Conservation (phyloP, 352 stramenopile genomes). For the Phytophthora pistaciae region DNA sequence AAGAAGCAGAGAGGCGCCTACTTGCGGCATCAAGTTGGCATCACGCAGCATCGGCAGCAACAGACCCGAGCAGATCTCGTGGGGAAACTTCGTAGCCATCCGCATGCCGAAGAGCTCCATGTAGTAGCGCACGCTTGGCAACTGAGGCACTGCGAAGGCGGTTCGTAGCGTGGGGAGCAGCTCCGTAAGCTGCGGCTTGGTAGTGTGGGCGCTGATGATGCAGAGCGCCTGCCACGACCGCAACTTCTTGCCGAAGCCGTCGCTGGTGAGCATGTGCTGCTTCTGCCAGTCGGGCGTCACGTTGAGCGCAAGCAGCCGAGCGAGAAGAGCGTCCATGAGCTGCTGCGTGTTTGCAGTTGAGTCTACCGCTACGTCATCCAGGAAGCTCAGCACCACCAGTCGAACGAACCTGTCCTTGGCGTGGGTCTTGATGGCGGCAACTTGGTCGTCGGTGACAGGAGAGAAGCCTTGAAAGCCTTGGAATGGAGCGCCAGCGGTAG, state of each 20-base stretch:
- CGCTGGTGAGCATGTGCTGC: slow-evolving; percentile 88
- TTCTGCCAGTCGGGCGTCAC: slow-evolving; percentile 70
- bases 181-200: slow-evolving; percentile 26
- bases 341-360: slow-evolving; percentile 19
- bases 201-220: slow-evolving; percentile 68
- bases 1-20: slow-evolving; percentile 71
- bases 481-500: slow-evolving; percentile 13
- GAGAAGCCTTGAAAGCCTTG: slow-evolving; percentile 36
- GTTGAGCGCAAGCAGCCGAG: slow-evolving; percentile 58
- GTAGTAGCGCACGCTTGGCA: slow-evolving; percentile 80
- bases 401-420: slow-evolving; percentile 77
- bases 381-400: slow-evolving; percentile 70
- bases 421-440: slow-evolving; percentile 32
- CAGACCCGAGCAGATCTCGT: slow-evolving; percentile 42
- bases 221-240: slow-evolving; percentile 85
- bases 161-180: slow-evolving; percentile 48
- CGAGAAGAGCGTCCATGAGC: slow-evolving; percentile 52
- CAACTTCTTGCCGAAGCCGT: slow-evolving; percentile 81
- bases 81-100: slow-evolving; percentile 60
- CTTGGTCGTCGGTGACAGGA: slow-evolving; percentile 15
- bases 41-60: slow-evolving; percentile 73
- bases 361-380: slow-evolving; percentile 64
- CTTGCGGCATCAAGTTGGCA: slow-evolving; percentile 79
- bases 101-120: slow-evolving; percentile 88
- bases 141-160: slow-evolving; percentile 67